Base-by-base conservation (phyloP, 352 stramenopile species). In the Globisporangium apiculatum region DNA sequence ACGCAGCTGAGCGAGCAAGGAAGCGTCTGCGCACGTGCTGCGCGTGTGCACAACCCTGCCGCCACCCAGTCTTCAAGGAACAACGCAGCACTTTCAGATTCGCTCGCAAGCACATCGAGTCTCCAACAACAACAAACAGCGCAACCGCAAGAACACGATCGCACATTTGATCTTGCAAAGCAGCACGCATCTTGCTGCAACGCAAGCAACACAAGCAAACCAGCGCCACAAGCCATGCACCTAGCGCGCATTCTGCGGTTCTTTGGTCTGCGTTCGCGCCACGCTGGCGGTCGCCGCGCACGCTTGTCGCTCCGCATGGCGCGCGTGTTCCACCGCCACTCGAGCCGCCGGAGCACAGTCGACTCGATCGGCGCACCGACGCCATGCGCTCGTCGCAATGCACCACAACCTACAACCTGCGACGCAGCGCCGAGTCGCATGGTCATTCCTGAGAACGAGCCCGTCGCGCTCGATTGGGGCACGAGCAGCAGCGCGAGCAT, bases 161-260 rank as follows among this genome's bases (percentile, higher is more conserved):
- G 24, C 24, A 31, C 42, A 7, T 10, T 47, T 10, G 12, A 12
- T 17, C 42, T 11, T 15, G 12, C 42, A 47, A 12, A 47, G 5
- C 40, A 12, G n/a, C 12, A 7, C 12, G 11, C 3, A 12, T 5
- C 41, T 17, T 14, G 9, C 11, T 9, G 31, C 17, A 43, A 37
- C 12, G 18, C 48, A 12, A 9, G 4, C 40, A 15, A 17, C 53
- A 42, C n/a, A 24, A 37, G 17, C 36, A 17, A 7, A 31, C 24
- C 24, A 31, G 24, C 24, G 24, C 24, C 24, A 31, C 24, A 31
- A 14, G 46, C 3, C 7, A 65, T 65, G 59, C 49, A 61, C 47
- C 40, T 65, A 17, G 9, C 31, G 54, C 47, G 59, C 48, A 55
- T 65, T 31, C 40, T 65, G 47, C 53, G 59, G 47, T 65, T 65